Evolutionary conservation across 2,329 filamentous ascomycete genomes (phyloP).

Genomic region (Macrophomina pseudophaseolina): DNA sequence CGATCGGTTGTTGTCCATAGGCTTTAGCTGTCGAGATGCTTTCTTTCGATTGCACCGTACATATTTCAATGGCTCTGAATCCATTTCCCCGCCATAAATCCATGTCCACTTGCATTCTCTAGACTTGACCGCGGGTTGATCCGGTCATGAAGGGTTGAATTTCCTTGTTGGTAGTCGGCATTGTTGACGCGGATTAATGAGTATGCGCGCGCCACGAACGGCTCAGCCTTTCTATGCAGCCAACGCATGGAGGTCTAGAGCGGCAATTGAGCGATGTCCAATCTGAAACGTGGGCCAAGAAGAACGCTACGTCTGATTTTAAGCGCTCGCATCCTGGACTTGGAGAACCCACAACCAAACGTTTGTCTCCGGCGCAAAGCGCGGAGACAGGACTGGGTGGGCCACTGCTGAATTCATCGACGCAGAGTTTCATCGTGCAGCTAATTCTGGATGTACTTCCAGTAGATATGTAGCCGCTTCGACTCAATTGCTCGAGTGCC

Average conservation of each 20-base stretch:
- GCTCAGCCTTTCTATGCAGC: background rate
- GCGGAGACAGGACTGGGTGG: conserved; percentile 3
- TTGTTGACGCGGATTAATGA: background rate
- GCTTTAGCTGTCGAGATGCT: background rate
- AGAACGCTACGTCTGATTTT: conserved; percentile 18
- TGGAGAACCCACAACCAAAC: conserved; percentile 11
- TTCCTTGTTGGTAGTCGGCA: background rate
- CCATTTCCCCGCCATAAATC: background rate
- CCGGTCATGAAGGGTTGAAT: background rate
- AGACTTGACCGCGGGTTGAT: background rate
- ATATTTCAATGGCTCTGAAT: conserved; percentile 22
- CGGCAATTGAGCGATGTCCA: background rate
- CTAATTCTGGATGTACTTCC: background rate
- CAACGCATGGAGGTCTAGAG: background rate
- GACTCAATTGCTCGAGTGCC: background rate
- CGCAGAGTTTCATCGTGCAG: conserved; percentile 2
- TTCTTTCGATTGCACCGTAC: conserved; percentile 13
- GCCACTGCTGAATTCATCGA: background rate
- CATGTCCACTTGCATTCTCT: background rate
- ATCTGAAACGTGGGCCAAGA: conserved; percentile 16
- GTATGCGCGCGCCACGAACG: conserved; percentile 6
- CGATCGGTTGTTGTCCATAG: background rate
- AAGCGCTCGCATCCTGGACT: conserved; percentile 3
- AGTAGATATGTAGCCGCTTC: background rate
- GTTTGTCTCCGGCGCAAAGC: background rate